Conservation (phyloP, 495 filamentous ascomycete species). For the Penicillium taxi region DNA sequence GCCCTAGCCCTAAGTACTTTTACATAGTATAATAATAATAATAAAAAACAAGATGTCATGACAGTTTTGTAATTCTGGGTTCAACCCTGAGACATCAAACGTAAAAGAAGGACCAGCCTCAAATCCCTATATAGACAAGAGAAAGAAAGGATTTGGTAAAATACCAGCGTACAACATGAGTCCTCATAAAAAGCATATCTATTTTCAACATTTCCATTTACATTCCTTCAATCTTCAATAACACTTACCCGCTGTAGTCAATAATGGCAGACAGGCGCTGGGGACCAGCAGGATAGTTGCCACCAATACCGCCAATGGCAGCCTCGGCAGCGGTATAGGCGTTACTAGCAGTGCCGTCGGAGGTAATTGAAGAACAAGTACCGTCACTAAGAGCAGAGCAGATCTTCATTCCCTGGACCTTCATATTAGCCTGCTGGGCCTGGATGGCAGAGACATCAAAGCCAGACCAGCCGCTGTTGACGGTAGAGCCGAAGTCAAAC, state of each 20-base stretch:
- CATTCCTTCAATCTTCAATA: too few species aligned
- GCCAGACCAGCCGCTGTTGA: slow-evolving; percentile 33
- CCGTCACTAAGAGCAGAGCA: slow-evolving; percentile 19
- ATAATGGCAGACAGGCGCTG: slow-evolving; percentile 24
- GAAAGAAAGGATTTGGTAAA: slow-evolving; percentile 1
- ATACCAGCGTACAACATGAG: background rate
- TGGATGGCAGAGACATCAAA: slow-evolving; percentile 37
- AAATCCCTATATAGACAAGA: slow-evolving; percentile 3
- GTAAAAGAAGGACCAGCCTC: slow-evolving; percentile 5
- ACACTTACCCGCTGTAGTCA: slow-evolving; percentile 25
- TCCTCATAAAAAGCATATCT: slow-evolving; percentile 2
- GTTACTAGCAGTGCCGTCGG: slow-evolving; percentile 23
- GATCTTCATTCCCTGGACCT: slow-evolving; percentile 30
- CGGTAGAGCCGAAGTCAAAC: slow-evolving; percentile 31
- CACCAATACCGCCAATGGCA: slow-evolving; percentile 33
- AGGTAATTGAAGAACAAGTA: slow-evolving; percentile 28
- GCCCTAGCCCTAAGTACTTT: background rate
- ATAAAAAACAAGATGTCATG: too few species aligned
- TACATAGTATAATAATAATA: background rate
- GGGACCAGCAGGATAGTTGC: slow-evolving; percentile 24
- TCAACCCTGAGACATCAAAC: slow-evolving; percentile 1
- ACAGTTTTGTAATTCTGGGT: slow-evolving; percentile 1
- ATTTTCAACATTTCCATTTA: background rate
- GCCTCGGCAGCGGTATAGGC: slow-evolving; percentile 31
- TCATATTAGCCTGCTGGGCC: slow-evolving; percentile 25